phyloP scores from a whole-genome alignment of 352 stramenopile genomes.

The Pythium grandisporangium region DNA sequence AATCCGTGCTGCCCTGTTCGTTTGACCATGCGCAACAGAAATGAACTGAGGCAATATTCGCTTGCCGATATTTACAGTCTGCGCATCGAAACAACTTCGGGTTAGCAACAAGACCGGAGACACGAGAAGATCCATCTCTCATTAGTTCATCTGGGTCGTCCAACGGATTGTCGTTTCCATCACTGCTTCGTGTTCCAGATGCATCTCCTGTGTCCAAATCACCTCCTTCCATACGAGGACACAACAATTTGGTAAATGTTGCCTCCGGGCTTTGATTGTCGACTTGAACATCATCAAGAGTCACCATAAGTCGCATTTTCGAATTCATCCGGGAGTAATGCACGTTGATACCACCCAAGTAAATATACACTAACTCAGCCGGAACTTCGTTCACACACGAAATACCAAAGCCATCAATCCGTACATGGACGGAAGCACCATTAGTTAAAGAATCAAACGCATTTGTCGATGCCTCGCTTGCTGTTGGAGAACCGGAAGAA shows the following conservation, averaged over 20 bases:
- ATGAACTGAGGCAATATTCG: conserved; percentile 72
- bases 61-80: conserved; percentile 76
- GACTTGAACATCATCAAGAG: conserved; percentile 78
- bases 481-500: conserved; percentile 54
- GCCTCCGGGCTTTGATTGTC: conserved; percentile 83
- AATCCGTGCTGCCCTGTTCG: conserved; percentile 82
- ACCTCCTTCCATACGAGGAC: conserved; percentile 43
- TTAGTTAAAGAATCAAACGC: conserved; percentile 56
- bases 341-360: conserved; percentile 70
- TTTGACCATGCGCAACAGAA: conserved; percentile 88
- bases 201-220: conserved; percentile 17
- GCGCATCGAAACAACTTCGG: conserved; percentile 74
- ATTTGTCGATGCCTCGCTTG: conserved; percentile 71
- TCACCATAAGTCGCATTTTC: conserved; percentile 83
- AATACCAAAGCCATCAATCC: conserved; percentile 69
- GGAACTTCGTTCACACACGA: conserved; percentile 84
- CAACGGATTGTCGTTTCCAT: conserved; percentile 28
- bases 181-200: too few relatives aligned
- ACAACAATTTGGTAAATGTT: conserved; percentile 79
- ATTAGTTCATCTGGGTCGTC: background rate
- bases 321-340: conserved; percentile 68
- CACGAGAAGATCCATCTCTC: conserved; percentile 9
- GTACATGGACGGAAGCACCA: conserved; percentile 58
- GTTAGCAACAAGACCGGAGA: conserved; percentile 43
- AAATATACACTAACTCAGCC: conserved; percentile 82